These are phyloP conservation scores for Xylariaceae sp. DNA, from an alignment of 2,329 filamentous ascomycete species.

Conservation along the genomic window DNA sequence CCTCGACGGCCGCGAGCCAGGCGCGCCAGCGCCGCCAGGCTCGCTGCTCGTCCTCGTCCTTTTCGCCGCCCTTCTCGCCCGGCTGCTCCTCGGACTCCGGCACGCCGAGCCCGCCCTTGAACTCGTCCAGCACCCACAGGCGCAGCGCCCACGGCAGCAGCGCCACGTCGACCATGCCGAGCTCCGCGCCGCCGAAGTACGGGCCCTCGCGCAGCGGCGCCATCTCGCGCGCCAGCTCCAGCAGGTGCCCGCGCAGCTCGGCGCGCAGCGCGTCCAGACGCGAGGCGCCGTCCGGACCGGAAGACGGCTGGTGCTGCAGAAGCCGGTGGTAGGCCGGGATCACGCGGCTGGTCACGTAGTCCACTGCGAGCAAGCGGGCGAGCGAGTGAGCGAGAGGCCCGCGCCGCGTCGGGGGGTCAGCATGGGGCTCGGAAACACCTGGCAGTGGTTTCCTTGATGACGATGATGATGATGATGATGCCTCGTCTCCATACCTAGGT, in stretches of 20 bases:
- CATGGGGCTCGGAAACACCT: no score
- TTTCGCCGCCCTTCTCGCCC: constrained; percentile 31
- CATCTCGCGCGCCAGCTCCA: constrained; percentile 44
- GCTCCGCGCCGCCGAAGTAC: constrained; percentile 43
- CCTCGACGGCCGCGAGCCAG: constrained; percentile 42
- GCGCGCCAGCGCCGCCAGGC: constrained; percentile 44
- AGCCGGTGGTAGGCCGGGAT: constrained; percentile 46
- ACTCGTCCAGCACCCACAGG: constrained; percentile 52
- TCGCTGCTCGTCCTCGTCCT: constrained; percentile 40
- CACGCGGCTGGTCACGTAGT: constrained; percentile 47
- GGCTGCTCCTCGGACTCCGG: constrained; percentile 37
- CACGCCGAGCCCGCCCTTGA: constrained; percentile 46
- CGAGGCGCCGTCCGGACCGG: no score
- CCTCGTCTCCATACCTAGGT: no score
- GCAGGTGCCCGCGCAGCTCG: constrained; percentile 42
- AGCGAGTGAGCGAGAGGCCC: no score
- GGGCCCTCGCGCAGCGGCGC: constrained; percentile 38
- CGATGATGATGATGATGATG: no score
- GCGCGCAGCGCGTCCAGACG: constrained; percentile 32
- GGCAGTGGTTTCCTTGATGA: no score
- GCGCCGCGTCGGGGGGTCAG: no score
- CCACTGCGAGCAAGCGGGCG: no score
- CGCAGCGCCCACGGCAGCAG: constrained; percentile 48
- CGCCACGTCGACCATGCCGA: constrained; percentile 45
- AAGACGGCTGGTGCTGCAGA: constrained; percentile 21